Evolutionary conservation across 441 rosid species (phyloP).

Genomic region (Monsonia emarginata): DNA sequence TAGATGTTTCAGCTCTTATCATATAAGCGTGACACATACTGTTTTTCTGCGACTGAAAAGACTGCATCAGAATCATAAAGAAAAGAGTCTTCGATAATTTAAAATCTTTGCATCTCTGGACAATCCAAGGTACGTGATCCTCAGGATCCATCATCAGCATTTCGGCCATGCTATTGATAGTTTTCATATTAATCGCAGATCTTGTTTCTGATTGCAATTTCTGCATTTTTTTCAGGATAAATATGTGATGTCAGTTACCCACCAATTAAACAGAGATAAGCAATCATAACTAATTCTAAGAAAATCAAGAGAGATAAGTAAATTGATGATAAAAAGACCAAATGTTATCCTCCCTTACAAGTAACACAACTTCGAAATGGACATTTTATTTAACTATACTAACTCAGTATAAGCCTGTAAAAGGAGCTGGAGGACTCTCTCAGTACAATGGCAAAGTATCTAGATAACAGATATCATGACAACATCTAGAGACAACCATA

Average conservation of each 20-base stretch:
- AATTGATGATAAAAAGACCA: not conserved
- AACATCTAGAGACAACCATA: not conserved
- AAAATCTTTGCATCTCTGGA: slow-evolving; percentile 36
- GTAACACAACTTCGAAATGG: not conserved
- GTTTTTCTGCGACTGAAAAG: slow-evolving; percentile 28
- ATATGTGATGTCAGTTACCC: not conserved
- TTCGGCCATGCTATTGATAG: slow-evolving; percentile 52
- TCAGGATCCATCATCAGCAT: slow-evolving; percentile 37
- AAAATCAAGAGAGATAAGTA: not conserved
- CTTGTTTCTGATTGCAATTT: slow-evolving; percentile 37
- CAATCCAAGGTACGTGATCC: slow-evolving; percentile 50
- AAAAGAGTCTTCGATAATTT: slow-evolving; percentile 58
- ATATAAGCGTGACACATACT: slow-evolving; percentile 27
- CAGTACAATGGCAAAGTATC: not conserved
- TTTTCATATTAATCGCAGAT: slow-evolving; percentile 49
- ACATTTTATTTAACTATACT: not conserved
- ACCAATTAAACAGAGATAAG: not conserved
- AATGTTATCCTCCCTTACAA: not conserved
- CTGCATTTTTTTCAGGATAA: slow-evolving; percentile 30
- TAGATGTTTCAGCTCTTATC: not conserved
- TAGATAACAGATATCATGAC: not conserved
- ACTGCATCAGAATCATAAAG: slow-evolving; percentile 64
- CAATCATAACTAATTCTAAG: not conserved
- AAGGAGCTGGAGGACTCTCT: not conserved
- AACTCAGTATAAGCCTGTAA: too few relatives aligned